Conservation (phyloP, 75 land plant genomes). For the Cunninghamia lanceolata region DNA sequence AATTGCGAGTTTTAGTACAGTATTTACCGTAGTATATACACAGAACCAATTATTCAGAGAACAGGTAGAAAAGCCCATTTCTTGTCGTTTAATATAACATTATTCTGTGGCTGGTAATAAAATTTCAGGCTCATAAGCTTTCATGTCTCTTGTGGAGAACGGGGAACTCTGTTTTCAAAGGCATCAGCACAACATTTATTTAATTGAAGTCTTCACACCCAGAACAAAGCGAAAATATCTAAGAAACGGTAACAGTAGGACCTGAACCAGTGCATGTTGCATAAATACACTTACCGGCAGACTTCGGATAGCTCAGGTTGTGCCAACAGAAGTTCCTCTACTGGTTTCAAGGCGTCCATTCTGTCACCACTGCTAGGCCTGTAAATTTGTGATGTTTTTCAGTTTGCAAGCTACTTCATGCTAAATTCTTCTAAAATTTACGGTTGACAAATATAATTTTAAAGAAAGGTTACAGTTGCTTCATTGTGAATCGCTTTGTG, state of each 20-base stretch:
- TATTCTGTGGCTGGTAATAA: neutral
- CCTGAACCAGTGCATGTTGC: neutral
- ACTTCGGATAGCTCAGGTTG: constrained; percentile 63
- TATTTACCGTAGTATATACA: neutral
- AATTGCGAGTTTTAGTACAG: neutral
- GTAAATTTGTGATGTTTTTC: constrained; percentile 6
- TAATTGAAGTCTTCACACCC: neutral
- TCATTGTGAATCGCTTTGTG: neutral
- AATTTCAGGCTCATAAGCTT: neutral
- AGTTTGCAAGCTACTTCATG: neutral
- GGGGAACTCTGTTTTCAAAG: neutral
- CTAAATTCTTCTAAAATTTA: neutral
- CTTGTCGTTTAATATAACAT: neutral
- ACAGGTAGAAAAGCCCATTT: neutral
- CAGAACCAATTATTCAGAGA: neutral
- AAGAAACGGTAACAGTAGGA: neutral
- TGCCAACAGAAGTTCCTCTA: constrained; percentile 54
- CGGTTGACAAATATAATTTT: neutral
- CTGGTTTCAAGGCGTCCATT: constrained; percentile 13
- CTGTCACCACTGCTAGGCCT: constrained; percentile 22
- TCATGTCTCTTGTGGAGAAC: neutral
- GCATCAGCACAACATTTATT: neutral
- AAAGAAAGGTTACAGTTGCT: neutral
- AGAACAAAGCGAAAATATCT: neutral
- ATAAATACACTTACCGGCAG: constrained; percentile 34